Conservation (phyloP, 768 basidiomycete species). For the Daedalea quercina region DNA sequence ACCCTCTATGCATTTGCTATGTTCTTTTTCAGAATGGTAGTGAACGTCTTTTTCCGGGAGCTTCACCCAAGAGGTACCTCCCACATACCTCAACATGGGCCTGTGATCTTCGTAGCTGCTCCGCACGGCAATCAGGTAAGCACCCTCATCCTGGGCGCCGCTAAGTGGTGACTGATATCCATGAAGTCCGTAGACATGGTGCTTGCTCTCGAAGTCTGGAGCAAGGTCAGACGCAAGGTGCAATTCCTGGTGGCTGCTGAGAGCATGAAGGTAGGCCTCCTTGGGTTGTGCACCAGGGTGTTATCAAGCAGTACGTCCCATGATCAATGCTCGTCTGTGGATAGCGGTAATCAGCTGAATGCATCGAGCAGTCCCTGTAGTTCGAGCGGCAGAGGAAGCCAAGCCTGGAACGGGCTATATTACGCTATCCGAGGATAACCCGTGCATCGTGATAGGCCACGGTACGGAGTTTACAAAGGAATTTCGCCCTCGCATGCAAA, state of each 20-base stretch:
- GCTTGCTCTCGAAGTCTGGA: slow-evolving; percentile 60
- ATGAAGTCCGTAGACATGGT: slow-evolving; percentile 93
- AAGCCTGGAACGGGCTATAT: slow-evolving; percentile 70
- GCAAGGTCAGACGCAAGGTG: slow-evolving; percentile 75
- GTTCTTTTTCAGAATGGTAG: slow-evolving; percentile 78
- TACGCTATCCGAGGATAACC: slow-evolving; percentile 66
- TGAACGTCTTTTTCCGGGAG: slow-evolving; percentile 95
- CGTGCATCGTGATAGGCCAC: slow-evolving; percentile 76
- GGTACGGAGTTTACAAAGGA: slow-evolving; percentile 73
- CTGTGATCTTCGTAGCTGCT: slow-evolving; percentile 81
- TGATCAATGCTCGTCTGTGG: no score
- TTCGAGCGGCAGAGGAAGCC: slow-evolving; percentile 84
- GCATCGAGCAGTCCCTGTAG: slow-evolving; percentile 74
- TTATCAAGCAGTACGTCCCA: slow-evolving; percentile 77
- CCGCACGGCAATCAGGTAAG: slow-evolving; percentile 22
- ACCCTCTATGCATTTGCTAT: slow-evolving; percentile 67
- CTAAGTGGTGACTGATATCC: no score
- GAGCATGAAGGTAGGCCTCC: slow-evolving; percentile 71
- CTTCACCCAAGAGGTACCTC: slow-evolving; percentile 90
- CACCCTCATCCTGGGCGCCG: slow-evolving; percentile 3
- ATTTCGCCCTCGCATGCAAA: slow-evolving; percentile 73
- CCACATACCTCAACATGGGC: slow-evolving; percentile 86
- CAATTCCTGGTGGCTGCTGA: slow-evolving; percentile 86
- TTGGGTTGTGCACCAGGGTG: slow-evolving; percentile 79
- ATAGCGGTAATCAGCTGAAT: no score